These are phyloP conservation scores for Blastobotrys serpentis DNA, from an alignment of 1,139 yeast genomes.

Conservation along the genomic window DNA sequence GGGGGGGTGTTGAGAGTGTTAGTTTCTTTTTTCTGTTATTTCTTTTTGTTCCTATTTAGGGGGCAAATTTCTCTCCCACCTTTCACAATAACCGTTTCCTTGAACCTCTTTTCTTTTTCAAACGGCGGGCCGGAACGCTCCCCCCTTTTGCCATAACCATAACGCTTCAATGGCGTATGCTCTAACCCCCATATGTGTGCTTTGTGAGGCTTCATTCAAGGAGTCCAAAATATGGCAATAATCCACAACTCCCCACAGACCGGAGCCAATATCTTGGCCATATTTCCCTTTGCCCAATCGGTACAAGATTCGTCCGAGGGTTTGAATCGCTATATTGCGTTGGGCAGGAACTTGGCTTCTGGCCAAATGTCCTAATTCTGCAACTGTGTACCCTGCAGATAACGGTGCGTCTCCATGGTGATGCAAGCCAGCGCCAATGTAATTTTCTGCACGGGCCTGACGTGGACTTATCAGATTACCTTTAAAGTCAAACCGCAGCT, in stretches of 20 bases:
- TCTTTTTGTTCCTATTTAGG: not conserved
- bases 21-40: not conserved
- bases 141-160: slow-evolving; percentile 80
- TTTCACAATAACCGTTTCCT: too few relatives aligned
- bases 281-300: slow-evolving; percentile 60
- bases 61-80: not conserved
- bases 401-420: slow-evolving; percentile 90
- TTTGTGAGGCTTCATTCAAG: slow-evolving; percentile 65
- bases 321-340: slow-evolving; percentile 80
- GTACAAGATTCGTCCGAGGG: slow-evolving; percentile 81
- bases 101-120: too few relatives aligned
- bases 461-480: slow-evolving; percentile 70
- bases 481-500: slow-evolving; percentile 82
- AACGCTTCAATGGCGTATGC: slow-evolving; percentile 89
- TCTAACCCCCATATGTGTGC: slow-evolving; percentile 70
- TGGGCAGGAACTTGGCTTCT: slow-evolving; percentile 83
- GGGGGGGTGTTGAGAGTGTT: too few relatives aligned
- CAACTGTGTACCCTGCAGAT: slow-evolving; percentile 86
- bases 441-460: slow-evolving; percentile 34
- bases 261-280: slow-evolving; percentile 53
- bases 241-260: slow-evolving; percentile 74
- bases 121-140: slow-evolving; percentile 10
- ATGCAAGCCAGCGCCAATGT: slow-evolving; percentile 71
- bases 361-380: slow-evolving; percentile 75
- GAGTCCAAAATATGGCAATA: slow-evolving; percentile 68